phyloP scores from a whole-genome alignment of 441 rosid genomes.

The Adansonia grandidieri region DNA sequence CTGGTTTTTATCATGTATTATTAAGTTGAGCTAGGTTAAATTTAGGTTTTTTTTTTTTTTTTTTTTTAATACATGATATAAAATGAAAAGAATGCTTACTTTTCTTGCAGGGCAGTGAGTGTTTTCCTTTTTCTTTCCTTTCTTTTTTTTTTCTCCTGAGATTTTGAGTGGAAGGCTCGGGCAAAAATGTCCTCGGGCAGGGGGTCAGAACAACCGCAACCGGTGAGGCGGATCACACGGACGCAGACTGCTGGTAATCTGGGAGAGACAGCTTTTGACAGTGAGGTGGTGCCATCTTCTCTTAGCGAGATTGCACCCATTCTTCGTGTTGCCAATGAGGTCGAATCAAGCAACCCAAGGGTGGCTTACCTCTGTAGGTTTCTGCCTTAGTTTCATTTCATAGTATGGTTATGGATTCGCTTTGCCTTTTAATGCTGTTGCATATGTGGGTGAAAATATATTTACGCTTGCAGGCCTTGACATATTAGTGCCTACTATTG shows the following conservation, averaged over 20 bases:
- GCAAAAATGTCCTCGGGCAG: slow-evolving; percentile 60
- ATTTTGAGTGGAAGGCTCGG: slow-evolving; percentile 22
- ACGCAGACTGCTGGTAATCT: slow-evolving; percentile 93
- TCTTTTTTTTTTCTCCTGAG: slow-evolving; percentile 25
- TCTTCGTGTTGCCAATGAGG: slow-evolving; percentile 99
- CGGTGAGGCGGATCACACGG: slow-evolving; percentile 59
- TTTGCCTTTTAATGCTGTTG: neutral
- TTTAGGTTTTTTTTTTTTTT: neutral
- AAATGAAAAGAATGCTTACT: neutral
- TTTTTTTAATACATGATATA: neutral
- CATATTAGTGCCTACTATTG: neutral
- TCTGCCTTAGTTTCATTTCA: neutral
- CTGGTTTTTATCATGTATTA: neutral
- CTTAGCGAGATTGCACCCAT: slow-evolving; percentile 94
- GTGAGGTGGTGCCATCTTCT: slow-evolving; percentile 97
- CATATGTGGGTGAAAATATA: neutral
- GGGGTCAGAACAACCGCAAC: slow-evolving; percentile 60
- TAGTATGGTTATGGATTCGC: neutral
- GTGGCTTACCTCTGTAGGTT: slow-evolving; percentile 95
- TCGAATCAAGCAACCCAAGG: slow-evolving; percentile 85
- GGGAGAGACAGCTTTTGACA: slow-evolving; percentile 83
- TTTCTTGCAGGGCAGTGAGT: slow-evolving; percentile 25
- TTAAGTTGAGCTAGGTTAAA: neutral
- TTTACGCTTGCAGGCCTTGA: neutral
- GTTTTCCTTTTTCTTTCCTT: neutral